Percentiles rank a stretch among this genome's conserved stretches.
These are phyloP conservation scores for Cordia subcordata DNA, from an alignment of 257 asterid species.

Conservation along the genomic window DNA sequence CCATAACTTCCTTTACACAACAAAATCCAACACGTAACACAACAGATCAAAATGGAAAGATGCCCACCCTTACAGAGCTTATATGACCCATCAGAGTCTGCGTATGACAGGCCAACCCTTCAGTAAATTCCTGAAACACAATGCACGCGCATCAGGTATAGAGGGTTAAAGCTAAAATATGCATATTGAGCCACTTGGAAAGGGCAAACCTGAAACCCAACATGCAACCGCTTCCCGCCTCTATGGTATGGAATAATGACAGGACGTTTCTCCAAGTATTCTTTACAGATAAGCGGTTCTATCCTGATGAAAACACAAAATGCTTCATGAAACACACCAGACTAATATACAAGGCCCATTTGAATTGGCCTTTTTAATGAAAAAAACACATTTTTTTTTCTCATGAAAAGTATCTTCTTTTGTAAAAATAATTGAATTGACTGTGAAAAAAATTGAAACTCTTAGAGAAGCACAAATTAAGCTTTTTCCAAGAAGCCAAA, in stretches of 20 bases:
- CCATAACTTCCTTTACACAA: too few relatives aligned
- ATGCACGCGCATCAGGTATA: slow-evolving; percentile 14
- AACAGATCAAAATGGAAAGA: not conserved
- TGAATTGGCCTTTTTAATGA: too few relatives aligned
- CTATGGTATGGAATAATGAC: slow-evolving; percentile 88
- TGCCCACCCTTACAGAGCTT: slow-evolving; percentile 53
- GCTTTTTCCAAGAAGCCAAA: too few relatives aligned
- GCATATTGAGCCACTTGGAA: not conserved
- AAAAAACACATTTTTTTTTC: too few relatives aligned
- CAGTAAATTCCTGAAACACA: slow-evolving; percentile 74
- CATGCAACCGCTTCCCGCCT: slow-evolving; percentile 91
- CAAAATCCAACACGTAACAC: not conserved
- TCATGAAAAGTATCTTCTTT: too few relatives aligned
- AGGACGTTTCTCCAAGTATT: slow-evolving; percentile 59
- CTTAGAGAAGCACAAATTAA: too few relatives aligned
- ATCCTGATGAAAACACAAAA: slow-evolving; percentile 41
- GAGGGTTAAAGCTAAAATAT: slow-evolving; percentile 7
- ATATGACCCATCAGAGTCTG: slow-evolving; percentile 59
- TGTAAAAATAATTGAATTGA: too few relatives aligned
- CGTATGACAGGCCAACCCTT: slow-evolving; percentile 66
- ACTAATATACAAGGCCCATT: too few relatives aligned
- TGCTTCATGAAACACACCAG: slow-evolving; percentile 1
- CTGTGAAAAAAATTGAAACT: too few relatives aligned
- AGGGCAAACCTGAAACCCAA: slow-evolving; percentile 70
- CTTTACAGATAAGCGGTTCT: slow-evolving; percentile 93